Evolutionary conservation across 108 stramenopile species (phyloP).

Genomic region (Nitzschia sp.): DNA sequence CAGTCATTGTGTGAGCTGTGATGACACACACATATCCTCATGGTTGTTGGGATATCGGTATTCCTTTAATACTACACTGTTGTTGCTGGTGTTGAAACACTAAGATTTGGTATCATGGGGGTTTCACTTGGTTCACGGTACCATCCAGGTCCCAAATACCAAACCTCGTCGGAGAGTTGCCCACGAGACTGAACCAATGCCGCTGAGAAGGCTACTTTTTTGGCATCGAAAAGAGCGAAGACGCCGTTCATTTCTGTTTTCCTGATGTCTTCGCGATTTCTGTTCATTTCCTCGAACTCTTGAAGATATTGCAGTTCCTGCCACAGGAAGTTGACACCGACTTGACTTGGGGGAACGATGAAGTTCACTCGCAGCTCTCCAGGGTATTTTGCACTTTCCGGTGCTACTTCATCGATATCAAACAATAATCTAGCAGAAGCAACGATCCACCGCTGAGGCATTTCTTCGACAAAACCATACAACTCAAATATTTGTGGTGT

Average conservation of each 20-base stretch:
- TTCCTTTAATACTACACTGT: no score
- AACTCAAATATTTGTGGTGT: neutral
- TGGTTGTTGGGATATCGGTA: no score
- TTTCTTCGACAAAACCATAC: slow-evolving; percentile 1
- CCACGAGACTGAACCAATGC: neutral
- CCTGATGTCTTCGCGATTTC: neutral
- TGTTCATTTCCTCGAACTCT: neutral
- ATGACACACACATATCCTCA: no score
- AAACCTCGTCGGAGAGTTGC: neutral
- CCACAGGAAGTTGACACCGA: neutral
- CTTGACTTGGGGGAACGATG: slow-evolving; percentile 3
- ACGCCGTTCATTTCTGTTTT: neutral
- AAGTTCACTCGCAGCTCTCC: slow-evolving; percentile 6
- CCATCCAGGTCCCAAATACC: neutral
- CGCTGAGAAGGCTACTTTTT: neutral
- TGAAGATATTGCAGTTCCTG: neutral
- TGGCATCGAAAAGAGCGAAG: neutral
- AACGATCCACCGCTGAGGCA: neutral
- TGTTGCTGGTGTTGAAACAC: no score
- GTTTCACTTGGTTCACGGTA: slow-evolving; percentile 1
- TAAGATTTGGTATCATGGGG: no score
- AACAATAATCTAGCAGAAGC: neutral
- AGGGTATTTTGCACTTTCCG: neutral
- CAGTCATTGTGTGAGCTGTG: no score
- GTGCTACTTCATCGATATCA: neutral